phyloP scores from a whole-genome alignment of 306 rosid species.

The Pyrus bretschneideri region DNA sequence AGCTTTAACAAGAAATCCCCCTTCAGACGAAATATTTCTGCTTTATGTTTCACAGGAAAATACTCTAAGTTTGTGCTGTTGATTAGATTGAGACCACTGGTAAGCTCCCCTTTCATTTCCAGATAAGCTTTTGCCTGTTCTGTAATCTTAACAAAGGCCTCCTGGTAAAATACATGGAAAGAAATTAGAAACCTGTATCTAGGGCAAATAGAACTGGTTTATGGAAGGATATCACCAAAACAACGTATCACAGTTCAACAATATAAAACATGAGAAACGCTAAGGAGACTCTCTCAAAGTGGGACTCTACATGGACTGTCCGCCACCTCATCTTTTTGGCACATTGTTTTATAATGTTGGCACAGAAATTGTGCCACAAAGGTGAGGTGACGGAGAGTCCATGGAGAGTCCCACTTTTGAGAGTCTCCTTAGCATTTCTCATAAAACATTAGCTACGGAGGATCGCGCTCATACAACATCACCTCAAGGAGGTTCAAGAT shows the following conservation, averaged over 20 bases:
- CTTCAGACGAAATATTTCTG: slow-evolving; percentile 82
- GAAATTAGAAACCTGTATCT: slow-evolving; percentile 19
- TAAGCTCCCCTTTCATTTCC: slow-evolving; percentile 88
- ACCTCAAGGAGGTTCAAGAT: not conserved
- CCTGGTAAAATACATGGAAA: slow-evolving; percentile 53
- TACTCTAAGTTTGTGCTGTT: slow-evolving; percentile 90
- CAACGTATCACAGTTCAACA: not conserved
- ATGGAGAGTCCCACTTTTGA: too few species aligned
- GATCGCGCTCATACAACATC: not conserved
- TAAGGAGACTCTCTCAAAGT: too few species aligned
- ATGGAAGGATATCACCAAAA: not conserved
- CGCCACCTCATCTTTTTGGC: too few species aligned
- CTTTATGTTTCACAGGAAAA: slow-evolving; percentile 89
- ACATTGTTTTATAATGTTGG: too few species aligned
- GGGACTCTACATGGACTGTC: too few species aligned
- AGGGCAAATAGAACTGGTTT: not conserved
- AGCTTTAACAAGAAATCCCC: slow-evolving; percentile 84
- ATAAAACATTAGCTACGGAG: not conserved
- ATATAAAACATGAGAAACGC: not conserved
- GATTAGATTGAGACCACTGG: slow-evolving; percentile 75
- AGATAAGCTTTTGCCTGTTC: slow-evolving; percentile 93
- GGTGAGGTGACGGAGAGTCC: too few species aligned
- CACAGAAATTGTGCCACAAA: too few species aligned
- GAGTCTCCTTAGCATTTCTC: too few species aligned
- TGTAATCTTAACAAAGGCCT: slow-evolving; percentile 93